Conservation (phyloP, 192 early-diverging fungal genomes). For the Gamsiella multidivaricata region DNA sequence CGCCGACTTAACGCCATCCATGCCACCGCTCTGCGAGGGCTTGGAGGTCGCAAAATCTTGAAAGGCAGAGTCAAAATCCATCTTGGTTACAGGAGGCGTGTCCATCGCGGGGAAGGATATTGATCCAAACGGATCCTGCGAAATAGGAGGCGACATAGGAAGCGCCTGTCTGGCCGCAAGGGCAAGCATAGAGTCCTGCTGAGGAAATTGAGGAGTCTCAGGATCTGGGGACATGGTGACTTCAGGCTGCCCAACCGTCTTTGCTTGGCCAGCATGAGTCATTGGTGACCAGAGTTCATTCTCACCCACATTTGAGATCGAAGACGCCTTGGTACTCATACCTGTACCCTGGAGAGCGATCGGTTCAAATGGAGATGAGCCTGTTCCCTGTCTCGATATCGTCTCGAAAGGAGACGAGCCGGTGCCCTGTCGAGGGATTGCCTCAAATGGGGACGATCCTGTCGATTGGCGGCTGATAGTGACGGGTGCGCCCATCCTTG, state of each 20-base stretch:
- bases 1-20: slow-evolving; percentile 24
- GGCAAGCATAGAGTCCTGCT: background rate
- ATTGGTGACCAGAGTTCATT: slow-evolving; percentile 34
- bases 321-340: slow-evolving; percentile 22
- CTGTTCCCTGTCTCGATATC: slow-evolving; percentile 23
- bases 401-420: slow-evolving; percentile 37
- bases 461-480: slow-evolving; percentile 44
- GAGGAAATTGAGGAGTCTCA: slow-evolving; percentile 5
- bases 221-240: slow-evolving; percentile 32
- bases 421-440: slow-evolving; percentile 24
- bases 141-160: slow-evolving; percentile 7
- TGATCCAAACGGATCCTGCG: slow-evolving; percentile 30
- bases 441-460: slow-evolving; percentile 38
- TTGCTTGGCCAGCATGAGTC: slow-evolving; percentile 39
- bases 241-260: background rate
- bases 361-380: slow-evolving; percentile 22
- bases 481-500: background rate
- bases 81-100: slow-evolving; percentile 41
- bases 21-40: background rate
- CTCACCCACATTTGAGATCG: slow-evolving; percentile 4
- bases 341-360: slow-evolving; percentile 41
- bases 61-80: slow-evolving; percentile 52
- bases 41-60: slow-evolving; percentile 17
- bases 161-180: slow-evolving; percentile 20
- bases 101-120: slow-evolving; percentile 49